Conservation (phyloP, 352 stramenopile species). For the Phytophthora rubi region DNA sequence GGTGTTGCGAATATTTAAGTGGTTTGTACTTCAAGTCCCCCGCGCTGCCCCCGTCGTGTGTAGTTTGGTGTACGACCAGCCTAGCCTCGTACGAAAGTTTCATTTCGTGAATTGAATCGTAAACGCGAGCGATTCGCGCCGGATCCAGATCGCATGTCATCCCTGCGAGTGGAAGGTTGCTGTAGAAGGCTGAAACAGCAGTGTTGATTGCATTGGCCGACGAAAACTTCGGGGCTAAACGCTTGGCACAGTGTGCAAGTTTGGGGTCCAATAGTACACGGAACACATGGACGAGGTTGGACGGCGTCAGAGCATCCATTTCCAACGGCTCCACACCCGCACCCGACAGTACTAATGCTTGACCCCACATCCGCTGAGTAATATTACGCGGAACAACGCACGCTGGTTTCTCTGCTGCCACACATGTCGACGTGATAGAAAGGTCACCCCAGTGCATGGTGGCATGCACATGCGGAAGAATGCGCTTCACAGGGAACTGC, state of each 20-base stretch:
- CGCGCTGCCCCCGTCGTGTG: slow-evolving; percentile 33
- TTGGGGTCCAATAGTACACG: slow-evolving; percentile 42
- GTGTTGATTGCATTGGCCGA: slow-evolving; percentile 46
- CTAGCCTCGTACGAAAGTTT: slow-evolving; percentile 83
- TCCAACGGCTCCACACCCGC: slow-evolving; percentile 54
- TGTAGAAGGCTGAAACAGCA: slow-evolving; percentile 67
- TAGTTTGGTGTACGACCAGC: slow-evolving; percentile 61
- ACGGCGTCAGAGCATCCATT: slow-evolving; percentile 44
- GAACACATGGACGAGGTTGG: slow-evolving; percentile 55
- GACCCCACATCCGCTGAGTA: slow-evolving; percentile 59
- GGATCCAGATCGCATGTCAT: slow-evolving; percentile 83
- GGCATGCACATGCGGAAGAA: slow-evolving; percentile 47
- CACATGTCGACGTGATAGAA: slow-evolving; percentile 58
- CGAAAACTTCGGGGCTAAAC: slow-evolving; percentile 50
- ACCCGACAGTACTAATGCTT: slow-evolving; percentile 51
- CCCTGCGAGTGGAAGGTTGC: slow-evolving; percentile 58
- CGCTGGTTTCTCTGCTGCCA: slow-evolving; percentile 51
- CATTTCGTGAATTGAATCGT: slow-evolving; percentile 61
- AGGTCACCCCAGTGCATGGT: slow-evolving; percentile 65
- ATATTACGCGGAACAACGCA: slow-evolving; percentile 59
- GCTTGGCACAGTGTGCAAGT: slow-evolving; percentile 45
- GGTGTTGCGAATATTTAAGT: slow-evolving; percentile 66
- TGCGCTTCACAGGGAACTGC: slow-evolving; percentile 42
- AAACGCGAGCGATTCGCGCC: slow-evolving; percentile 66
- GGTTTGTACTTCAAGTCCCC: slow-evolving; percentile 78